Conservation (phyloP, 1,139 yeast genomes). For the Hyphopichia wangnamkhiaoensis region DNA sequence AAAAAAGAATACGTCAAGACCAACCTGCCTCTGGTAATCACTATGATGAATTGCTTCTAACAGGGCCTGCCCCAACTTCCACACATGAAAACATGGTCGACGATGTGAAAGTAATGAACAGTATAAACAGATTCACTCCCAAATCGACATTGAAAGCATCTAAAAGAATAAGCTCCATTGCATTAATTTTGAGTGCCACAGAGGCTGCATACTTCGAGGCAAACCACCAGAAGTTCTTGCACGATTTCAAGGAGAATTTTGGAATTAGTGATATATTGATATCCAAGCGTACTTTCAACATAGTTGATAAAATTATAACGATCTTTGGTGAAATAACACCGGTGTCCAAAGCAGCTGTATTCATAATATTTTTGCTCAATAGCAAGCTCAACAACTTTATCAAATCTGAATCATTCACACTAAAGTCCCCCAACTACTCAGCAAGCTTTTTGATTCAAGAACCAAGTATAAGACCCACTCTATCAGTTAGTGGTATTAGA, state of each 20-base stretch:
- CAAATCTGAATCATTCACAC: slow-evolving; percentile 21
- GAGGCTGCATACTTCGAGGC: slow-evolving; percentile 29
- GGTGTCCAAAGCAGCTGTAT: slow-evolving; percentile 25
- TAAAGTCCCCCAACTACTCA: slow-evolving; percentile 33
- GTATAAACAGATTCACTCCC: slow-evolving; percentile 18
- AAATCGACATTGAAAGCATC: slow-evolving; percentile 2
- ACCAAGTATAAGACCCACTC: neutral
- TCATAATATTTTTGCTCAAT: slow-evolving; percentile 20
- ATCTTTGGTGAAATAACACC: slow-evolving; percentile 25
- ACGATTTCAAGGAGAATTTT: slow-evolving; percentile 17
- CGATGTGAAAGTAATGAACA: slow-evolving; percentile 20
- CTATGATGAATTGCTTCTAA: neutral
- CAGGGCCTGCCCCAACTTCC: neutral
- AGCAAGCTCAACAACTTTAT: slow-evolving; percentile 27
- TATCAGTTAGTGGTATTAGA: slow-evolving; percentile 5
- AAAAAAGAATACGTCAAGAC: slow-evolving; percentile 2
- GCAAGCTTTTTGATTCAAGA: slow-evolving; percentile 10
- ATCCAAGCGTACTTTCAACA: slow-evolving; percentile 23
- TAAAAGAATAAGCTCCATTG: slow-evolving; percentile 12
- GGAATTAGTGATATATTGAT: slow-evolving; percentile 20
- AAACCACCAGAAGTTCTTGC: slow-evolving; percentile 10
- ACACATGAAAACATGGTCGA: slow-evolving; percentile 16
- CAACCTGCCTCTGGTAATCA: neutral
- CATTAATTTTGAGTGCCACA: slow-evolving; percentile 23
- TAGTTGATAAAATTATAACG: slow-evolving; percentile 29